These are phyloP conservation scores for Crataegus laevigata DNA, from an alignment of 306 rosid species.

Conservation along the genomic window DNA sequence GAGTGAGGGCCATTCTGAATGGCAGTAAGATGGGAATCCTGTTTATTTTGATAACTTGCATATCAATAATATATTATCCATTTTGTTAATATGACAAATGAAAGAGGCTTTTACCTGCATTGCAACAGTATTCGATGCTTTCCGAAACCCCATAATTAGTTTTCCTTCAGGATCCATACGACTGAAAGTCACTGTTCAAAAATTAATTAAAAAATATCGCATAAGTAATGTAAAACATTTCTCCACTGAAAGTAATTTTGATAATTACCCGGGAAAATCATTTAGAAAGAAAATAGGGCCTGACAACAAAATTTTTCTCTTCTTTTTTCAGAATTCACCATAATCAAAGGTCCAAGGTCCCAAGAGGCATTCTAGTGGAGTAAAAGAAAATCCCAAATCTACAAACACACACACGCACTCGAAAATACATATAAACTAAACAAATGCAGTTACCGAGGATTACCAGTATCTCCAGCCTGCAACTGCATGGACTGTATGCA, in stretches of 20 bases:
- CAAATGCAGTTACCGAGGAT: neutral
- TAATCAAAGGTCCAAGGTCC: neutral
- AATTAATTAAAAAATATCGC: neutral
- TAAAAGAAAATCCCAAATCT: neutral
- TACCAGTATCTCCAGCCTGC: conserved; percentile 99
- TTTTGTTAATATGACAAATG: conserved; percentile 33
- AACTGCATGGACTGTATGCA: conserved; percentile 99
- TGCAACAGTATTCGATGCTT: conserved; percentile 64
- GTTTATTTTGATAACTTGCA: conserved; percentile 46
- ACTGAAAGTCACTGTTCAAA: conserved; percentile 79
- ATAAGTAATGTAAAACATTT: neutral
- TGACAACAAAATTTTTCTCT: neutral
- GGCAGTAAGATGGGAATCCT: conserved; percentile 74
- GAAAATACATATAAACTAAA: neutral
- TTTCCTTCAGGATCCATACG: conserved; percentile 99
- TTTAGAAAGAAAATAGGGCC: neutral
- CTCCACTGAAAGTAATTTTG: neutral
- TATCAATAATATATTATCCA: conserved; percentile 33
- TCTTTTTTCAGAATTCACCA: neutral
- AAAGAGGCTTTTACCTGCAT: conserved; percentile 62
- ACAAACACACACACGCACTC: too few relatives aligned
- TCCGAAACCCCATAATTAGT: conserved; percentile 95
- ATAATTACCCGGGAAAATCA: neutral
- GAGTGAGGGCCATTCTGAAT: conserved; percentile 73
- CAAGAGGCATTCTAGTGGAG: neutral